These are phyloP conservation scores for Suhomyces wounanorum DNA, from an alignment of 1,139 yeast species.

Conservation along the genomic window DNA sequence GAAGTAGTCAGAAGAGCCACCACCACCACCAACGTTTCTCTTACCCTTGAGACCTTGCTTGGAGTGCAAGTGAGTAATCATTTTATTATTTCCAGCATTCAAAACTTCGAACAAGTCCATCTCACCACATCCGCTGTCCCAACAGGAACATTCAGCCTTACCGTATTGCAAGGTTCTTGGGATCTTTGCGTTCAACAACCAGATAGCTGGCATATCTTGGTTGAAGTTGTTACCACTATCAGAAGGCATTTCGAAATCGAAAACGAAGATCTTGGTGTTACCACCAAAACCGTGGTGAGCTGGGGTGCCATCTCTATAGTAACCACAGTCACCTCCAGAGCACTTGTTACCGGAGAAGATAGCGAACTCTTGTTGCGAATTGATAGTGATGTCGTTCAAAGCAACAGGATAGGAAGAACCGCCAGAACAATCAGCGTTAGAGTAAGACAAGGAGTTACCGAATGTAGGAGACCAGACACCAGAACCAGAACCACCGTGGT, in stretches of 20 bases:
- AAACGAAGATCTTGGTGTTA: conserved; percentile 63
- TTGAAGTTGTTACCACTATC: conserved; percentile 35
- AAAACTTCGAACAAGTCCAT: conserved; percentile 77
- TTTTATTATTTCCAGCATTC: conserved; percentile 65
- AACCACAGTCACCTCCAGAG: conserved; percentile 59
- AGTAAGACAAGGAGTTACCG: conserved; percentile 31
- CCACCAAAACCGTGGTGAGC: conserved; percentile 77
- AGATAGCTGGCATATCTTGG: conserved; percentile 74
- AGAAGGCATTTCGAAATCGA: conserved; percentile 69
- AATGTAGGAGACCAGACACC: conserved; percentile 30
- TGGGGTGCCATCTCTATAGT: conserved; percentile 68
- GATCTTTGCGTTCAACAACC: conserved; percentile 75
- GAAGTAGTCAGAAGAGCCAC: conserved; percentile 88
- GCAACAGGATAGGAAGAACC: conserved; percentile 47
- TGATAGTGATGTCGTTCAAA: conserved; percentile 51
- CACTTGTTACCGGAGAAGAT: conserved; percentile 63
- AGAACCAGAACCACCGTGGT: conserved; percentile 30
- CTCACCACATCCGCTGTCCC: conserved; percentile 82
- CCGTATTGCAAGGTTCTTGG: conserved; percentile 80
- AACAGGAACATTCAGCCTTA: conserved; percentile 66
- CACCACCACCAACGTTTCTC: conserved; percentile 73
- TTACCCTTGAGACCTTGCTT: conserved; percentile 71
- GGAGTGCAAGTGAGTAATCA: conserved; percentile 82
- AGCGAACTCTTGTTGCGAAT: conserved; percentile 59
- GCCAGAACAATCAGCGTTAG: conserved; percentile 43